phyloP scores from a whole-genome alignment of 805 yeast genomes.

The Saccharomycopsis selenospora region DNA sequence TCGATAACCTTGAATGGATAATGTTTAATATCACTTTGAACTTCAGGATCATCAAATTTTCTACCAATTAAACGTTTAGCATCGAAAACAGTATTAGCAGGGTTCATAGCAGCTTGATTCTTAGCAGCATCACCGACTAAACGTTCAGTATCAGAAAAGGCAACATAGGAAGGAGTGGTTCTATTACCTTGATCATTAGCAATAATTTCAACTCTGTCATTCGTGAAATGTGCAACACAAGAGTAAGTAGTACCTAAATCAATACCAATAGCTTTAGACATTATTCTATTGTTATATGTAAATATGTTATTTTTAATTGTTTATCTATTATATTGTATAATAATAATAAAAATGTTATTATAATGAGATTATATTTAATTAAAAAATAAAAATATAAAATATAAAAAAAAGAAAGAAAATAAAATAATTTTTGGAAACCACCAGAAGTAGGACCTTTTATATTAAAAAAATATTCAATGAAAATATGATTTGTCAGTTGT shows the following conservation, averaged over 20 bases:
- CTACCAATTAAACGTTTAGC: constrained; percentile 94
- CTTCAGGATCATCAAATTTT: constrained; percentile 77
- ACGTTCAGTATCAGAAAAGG: constrained; percentile 89
- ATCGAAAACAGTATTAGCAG: constrained; percentile 82
- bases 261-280: constrained; percentile 59
- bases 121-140: constrained; percentile 95
- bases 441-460: too few species aligned
- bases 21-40: constrained; percentile 75
- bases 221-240: constrained; percentile 91
- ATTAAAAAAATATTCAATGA: too few species aligned
- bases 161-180: constrained; percentile 94
- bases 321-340: too few species aligned
- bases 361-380: too few species aligned
- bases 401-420: too few species aligned
- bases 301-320: too few species aligned
- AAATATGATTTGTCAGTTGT: too few species aligned
- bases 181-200: constrained; percentile 99
- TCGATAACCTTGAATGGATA: constrained; percentile 80
- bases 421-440: too few species aligned
- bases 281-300: too few species aligned
- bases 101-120: constrained; percentile 95
- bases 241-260: constrained; percentile 89
- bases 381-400: too few species aligned
- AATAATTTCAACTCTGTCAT: constrained; percentile 88
- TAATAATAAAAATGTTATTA: too few species aligned